Base-by-base conservation (phyloP, 1,284 basidiomycete genomes). In the Marasmius fiardii region DNA sequence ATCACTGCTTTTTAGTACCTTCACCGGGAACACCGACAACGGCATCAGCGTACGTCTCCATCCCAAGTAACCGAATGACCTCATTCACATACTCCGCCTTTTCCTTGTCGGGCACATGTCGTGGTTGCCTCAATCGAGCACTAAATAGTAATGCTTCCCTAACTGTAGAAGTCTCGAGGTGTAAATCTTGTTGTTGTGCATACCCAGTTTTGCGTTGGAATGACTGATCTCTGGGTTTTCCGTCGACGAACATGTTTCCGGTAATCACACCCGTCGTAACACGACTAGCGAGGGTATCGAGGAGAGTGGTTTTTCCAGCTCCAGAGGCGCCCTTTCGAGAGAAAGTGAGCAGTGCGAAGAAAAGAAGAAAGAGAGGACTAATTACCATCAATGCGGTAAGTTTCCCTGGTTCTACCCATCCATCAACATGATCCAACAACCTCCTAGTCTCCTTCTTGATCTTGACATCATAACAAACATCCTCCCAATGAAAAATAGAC, bases 31-130 rank as follows among this genome's bases (percentile, higher is more conserved):
- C 76, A 55, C 85, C 85, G 45, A 90, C 84, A 54, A 88, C 74
- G 2, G 86, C 86, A 53, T 88, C 81, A 1, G 80, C 83, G 60
- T 83, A 81, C 10, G 73, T 73, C 53, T 82, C 78, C 69, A 90
- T 77, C 28, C 85, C 86, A 58, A 88, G 79, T 64, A 89, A 75
- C 63, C 80, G 77, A 61, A 90, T 77, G 23, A 87, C 82, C 64
- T 85, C 82, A 53, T 89, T 85, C 58, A 87, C 86, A 63, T 86
- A 90, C 35, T 76, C 81, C 56, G 83, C 73, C 70, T 88, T 88
- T 66, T 88, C 86, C 24, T 66, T 69, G 53, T 78, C 70, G 2
- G 83, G 69, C 7, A 85, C 76, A 26, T 74, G 67, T 23, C 72
- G 67, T 7, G 84, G 81, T 64, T 90, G 87, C 37, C 88, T 79